Evolutionary conservation across 176 grass and related monocot genomes (phyloP), one percentile per base, ranked within the genome.

Genomic region (Oryza meyeriana): DNA sequence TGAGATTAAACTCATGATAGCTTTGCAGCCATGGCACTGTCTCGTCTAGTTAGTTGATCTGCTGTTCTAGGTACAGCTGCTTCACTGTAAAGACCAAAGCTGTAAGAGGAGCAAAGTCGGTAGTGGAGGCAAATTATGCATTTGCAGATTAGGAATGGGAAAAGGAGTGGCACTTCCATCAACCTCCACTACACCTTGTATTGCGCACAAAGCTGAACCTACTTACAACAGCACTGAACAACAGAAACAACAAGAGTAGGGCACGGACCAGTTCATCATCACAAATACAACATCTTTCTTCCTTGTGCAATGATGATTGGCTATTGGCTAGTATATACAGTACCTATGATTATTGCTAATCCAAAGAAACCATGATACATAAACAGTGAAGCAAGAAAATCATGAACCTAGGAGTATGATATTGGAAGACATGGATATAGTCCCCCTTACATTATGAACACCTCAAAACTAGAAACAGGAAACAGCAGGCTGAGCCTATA

Each of bases 131-230:
- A 36, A 86, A 89, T 66, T 66, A 72, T 85, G 83, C 10, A 39
- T 67, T 39, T 28, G 79, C 31, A 57, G 66, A 82, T 36, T n/a
- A 77, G 69, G 42, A 20, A 72, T 71, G 12, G 28, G 34, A 27
- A 58, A 89, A 81, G 52, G 13, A 10, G 64, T 44, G 52, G 6
- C 75, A 85, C 63, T 42, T 41, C 10, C 71, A 81, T 71, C 34
- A 29, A 85, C 65, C 35, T 79, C 69, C 75, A 48, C 81, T 67
- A 69, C 81, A 62, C 24, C 30, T 28, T 42, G 77, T 68, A 29
- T 42, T 65, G 61, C 87, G 35, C 70, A 2, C 20, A 75, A 68
- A 75, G 75, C 27, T 76, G 64, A 47, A 9, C 11, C 20, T 34
- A 12, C n/a, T 33, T 75, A 76, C 64, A 75, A 31, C 79, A 42